Conservation (phyloP, 768 basidiomycete species). For the Boletus vinaceobasis region DNA sequence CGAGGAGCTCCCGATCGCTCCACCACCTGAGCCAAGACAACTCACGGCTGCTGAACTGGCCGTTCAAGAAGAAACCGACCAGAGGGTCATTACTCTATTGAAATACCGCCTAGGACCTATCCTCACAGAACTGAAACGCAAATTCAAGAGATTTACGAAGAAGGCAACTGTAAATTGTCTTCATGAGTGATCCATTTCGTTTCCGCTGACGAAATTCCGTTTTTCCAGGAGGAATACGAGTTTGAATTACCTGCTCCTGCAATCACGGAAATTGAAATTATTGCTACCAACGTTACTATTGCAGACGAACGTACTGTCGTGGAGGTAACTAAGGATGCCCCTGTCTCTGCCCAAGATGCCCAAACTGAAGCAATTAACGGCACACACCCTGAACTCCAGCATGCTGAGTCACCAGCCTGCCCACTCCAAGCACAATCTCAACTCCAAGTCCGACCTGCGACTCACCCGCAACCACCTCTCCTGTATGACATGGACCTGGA, state of each 20-base stretch:
- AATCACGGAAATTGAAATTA: constrained; percentile 30
- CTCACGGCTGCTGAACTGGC: constrained; percentile 81
- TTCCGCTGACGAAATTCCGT: constrained; percentile 9
- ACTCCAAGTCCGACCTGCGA: constrained; percentile 32
- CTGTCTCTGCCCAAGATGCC: constrained; percentile 17
- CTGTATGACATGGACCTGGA: constrained; percentile 91
- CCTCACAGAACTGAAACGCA: constrained; percentile 83
- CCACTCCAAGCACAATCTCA: constrained; percentile 38
- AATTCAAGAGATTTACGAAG: constrained; percentile 89
- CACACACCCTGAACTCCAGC: constrained; percentile 18
- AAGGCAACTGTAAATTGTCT: constrained; percentile 58
- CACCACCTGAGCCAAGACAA: constrained; percentile 81
- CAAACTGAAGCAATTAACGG: constrained; percentile 43
- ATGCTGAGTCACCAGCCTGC: constrained; percentile 21
- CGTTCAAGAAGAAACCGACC: constrained; percentile 78
- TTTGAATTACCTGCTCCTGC: constrained; percentile 40
- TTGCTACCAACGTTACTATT: constrained; percentile 37
- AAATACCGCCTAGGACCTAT: constrained; percentile 91
- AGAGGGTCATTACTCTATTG: constrained; percentile 71
- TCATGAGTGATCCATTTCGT: background rate
- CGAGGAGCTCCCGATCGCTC: constrained; percentile 83
- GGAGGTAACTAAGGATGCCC: constrained; percentile 40
- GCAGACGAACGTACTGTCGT: constrained; percentile 41
- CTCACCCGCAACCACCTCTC: constrained; percentile 39
- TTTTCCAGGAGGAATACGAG: constrained; percentile 68